A percentile compares a stretch with the other conserved stretches of the same genome.
Evolutionary conservation across 495 filamentous ascomycete species (phyloP).

Genomic region (Pyrenopolyporus hunteri): DNA sequence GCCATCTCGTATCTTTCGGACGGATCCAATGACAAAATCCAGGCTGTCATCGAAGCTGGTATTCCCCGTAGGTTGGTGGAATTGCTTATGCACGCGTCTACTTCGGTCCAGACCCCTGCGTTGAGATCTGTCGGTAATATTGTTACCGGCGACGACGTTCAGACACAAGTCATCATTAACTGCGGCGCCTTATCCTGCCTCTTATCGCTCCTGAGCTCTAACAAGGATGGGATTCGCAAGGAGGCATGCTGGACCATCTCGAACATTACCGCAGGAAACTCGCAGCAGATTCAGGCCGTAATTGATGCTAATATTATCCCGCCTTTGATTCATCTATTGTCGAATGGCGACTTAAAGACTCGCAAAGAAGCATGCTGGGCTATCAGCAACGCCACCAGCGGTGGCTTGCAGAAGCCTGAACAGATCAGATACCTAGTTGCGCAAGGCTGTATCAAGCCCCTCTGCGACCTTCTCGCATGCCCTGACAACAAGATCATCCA

Average conservation of each 20-base stretch:
- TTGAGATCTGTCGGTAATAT: constrained; percentile 98
- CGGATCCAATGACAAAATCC: constrained; percentile 98
- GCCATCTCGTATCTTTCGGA: constrained; percentile 99
- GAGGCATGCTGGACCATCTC: constrained; percentile 99
- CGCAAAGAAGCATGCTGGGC: constrained; percentile 99
- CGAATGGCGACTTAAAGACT: constrained; percentile 98
- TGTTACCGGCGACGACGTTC: constrained; percentile 97
- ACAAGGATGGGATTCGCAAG: constrained; percentile 98
- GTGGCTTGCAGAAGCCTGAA: constrained; percentile 96
- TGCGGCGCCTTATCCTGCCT: constrained; percentile 91
- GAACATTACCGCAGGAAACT: constrained; percentile 98
- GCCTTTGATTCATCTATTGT: constrained; percentile 91
- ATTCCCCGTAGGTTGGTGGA: constrained; percentile 97
- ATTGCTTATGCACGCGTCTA: constrained; percentile 98
- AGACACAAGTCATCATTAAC: constrained; percentile 99
- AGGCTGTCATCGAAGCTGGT: constrained; percentile 97
- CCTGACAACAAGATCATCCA: constrained; percentile 99
- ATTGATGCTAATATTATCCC: constrained; percentile 97
- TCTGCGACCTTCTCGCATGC: constrained; percentile 94
- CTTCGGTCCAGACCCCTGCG: constrained; percentile 97
- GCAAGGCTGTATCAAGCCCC: constrained; percentile 94
- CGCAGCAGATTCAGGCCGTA: constrained; percentile 94
- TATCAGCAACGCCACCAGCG: constrained; percentile 98
- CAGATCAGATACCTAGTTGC: constrained; percentile 95
- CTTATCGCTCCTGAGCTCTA: constrained; percentile 88